Percentiles rank a stretch among this genome's conserved stretches.
Conservation (phyloP, 768 basidiomycete genomes). For the Auricularia cornea region DNA sequence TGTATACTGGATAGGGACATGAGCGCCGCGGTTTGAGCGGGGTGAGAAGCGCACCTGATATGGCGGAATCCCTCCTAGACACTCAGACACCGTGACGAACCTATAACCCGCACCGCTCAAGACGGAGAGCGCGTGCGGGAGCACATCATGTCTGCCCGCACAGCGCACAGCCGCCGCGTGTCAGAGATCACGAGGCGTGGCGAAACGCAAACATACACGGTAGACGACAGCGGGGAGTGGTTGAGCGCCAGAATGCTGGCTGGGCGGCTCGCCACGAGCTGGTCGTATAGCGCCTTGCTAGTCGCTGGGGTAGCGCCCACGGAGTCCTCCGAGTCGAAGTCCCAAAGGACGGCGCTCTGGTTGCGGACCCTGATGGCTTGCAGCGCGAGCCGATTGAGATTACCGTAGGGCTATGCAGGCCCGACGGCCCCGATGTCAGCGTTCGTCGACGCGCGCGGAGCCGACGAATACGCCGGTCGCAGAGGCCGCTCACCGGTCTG, state of each 20-base stretch:
- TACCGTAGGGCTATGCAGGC: constrained; percentile 28
- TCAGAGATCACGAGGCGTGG: background rate
- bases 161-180: background rate
- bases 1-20: background rate
- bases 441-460: constrained; percentile 39
- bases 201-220: constrained; percentile 8
- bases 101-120: constrained; percentile 15
- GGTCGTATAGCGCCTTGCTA: constrained; percentile 9
- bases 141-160: constrained; percentile 9
- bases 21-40: background rate
- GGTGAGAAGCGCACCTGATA: background rate
- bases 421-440: constrained; percentile 19
- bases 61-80: constrained; percentile 10
- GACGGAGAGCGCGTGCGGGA: constrained; percentile 16
- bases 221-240: constrained; percentile 17
- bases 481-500: constrained; percentile 21
- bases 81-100: constrained; percentile 19
- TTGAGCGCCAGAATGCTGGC: constrained; percentile 15
- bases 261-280: constrained; percentile 9
- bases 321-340: constrained; percentile 16
- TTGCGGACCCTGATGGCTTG: constrained; percentile 20
- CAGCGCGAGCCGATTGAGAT: constrained; percentile 31
- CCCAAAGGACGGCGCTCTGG: constrained; percentile 15
- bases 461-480: constrained; percentile 34
- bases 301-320: constrained; percentile 5